Evolutionary conservation across 176 grass and related monocot species (phyloP).

Genomic region (Puccinellia tenuiflora): DNA sequence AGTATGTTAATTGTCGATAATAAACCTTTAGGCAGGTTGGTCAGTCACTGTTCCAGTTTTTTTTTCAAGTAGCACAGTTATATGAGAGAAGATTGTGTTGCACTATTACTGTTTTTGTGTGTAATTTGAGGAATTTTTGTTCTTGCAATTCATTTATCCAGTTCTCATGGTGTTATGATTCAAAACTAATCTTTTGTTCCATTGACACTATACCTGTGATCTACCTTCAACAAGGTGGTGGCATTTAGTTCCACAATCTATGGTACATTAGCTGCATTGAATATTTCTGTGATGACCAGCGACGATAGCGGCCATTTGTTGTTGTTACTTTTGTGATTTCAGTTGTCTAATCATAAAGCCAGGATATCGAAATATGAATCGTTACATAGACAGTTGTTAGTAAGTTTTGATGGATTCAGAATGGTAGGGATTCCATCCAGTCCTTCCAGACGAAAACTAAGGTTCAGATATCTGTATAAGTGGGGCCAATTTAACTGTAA

Average conservation of each 20-base stretch:
- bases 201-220: neutral
- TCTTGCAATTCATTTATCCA: neutral
- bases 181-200: neutral
- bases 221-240: neutral
- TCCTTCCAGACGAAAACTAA: neutral
- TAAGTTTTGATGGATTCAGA: neutral
- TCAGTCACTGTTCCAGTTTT: too few relatives aligned
- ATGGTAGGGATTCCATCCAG: neutral
- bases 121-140: neutral
- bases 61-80: neutral
- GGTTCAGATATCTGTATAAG: neutral
- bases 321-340: neutral
- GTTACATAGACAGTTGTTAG: neutral
- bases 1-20: neutral
- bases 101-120: neutral
- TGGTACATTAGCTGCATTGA: neutral
- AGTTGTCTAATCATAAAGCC: neutral
- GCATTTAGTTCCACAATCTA: neutral
- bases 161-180: neutral
- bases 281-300: neutral
- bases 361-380: neutral
- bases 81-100: neutral
- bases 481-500: neutral
- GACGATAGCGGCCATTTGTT: neutral
- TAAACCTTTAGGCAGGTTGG: too few relatives aligned